Base-by-base conservation (phyloP, 2,329 filamentous ascomycete species). In the Juglanconis oblonga region DNA sequence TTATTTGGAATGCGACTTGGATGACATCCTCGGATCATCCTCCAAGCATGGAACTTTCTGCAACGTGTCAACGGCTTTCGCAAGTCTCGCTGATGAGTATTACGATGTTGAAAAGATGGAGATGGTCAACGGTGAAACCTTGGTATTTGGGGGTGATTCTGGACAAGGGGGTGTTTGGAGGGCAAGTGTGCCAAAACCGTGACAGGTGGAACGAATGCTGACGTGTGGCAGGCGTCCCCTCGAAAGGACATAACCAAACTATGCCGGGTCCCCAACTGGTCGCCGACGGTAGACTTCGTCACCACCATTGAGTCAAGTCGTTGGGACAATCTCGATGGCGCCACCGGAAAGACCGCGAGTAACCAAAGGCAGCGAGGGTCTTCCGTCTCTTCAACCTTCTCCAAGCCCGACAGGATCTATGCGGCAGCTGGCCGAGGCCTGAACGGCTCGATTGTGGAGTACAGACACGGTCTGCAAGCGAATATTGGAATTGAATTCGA, bases 51-150 rank as follows among this genome's bases (percentile, higher is more conserved):
- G 89, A 7, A 81, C 81, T 54, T 86, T 91, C 65, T 89, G 89
- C 67, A 91, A 90, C 62, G 88, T 96, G 51, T 89, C 92, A 60
- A 87, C 84, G 3, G 92, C 92, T 3, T 96, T 98, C 71, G 89
- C 92, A 55, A 90, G 87, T 56, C 79, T 90, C n/a, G 86, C 84
- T 52, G 83, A 85, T 64, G 77, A 81, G 40, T 86, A 84, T 60
- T 31, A 57, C 17, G 55, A 57, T 36, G 55, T 36, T 29, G 55
- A 57, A n/a, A 55, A 58, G 17, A 40, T 61, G 47, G 55, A 54
- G 17, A 33, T 57, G 29, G 58, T 61, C 32, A 63, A 61, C 17
- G 86, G 87, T 2, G 93, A 97, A 71, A 81, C 96, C n/a, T 77
- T 97, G 51, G 82, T 96, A 40, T 85, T 89, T 52, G 90, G 89